Evolutionary conservation across 805 yeast genomes (phyloP).

Genomic region (Myxozyma melibiosi): DNA sequence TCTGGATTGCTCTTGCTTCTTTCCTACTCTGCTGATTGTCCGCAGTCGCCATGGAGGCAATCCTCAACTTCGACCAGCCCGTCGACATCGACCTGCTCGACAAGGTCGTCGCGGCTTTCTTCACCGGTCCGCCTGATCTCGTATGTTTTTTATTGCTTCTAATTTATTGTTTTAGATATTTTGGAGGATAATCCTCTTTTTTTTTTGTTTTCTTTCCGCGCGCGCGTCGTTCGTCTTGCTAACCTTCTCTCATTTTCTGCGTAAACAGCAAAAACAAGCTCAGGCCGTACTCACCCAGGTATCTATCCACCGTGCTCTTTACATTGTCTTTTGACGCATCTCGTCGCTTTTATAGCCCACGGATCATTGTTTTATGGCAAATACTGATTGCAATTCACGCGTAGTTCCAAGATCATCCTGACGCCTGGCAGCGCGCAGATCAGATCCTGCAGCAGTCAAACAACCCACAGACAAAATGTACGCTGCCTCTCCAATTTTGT

Average conservation of each 20-base stretch:
- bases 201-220: not conserved
- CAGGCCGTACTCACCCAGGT: conserved; percentile 44
- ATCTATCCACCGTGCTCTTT: not conserved
- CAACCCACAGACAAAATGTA: conserved; percentile 83
- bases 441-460: conserved; percentile 75
- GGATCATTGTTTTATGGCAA: not conserved
- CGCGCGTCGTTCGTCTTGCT: not conserved
- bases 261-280: conserved; percentile 43
- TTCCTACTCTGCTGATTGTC: not conserved
- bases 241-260: conserved; percentile 3
- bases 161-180: not conserved
- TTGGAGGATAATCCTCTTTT: not conserved
- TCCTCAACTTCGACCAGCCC: conserved; percentile 79
- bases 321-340: not conserved
- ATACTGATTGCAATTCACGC: not conserved
- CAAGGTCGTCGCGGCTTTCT: conserved; percentile 81
- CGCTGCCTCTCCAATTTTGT: conserved; percentile 14
- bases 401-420: conserved; percentile 90
- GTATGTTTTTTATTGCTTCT: conserved; percentile 32
- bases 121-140: conserved; percentile 63
- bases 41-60: conserved; percentile 66
- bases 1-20: not conserved
- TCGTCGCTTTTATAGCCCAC: not conserved
- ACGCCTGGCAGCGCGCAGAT: conserved; percentile 94
- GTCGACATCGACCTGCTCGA: conserved; percentile 80